A percentile compares a stretch with the other conserved stretches of the same genome.
Conservation (phyloP, 2,329 filamentous ascomycete genomes). For the Tolypocladium tropicale region DNA sequence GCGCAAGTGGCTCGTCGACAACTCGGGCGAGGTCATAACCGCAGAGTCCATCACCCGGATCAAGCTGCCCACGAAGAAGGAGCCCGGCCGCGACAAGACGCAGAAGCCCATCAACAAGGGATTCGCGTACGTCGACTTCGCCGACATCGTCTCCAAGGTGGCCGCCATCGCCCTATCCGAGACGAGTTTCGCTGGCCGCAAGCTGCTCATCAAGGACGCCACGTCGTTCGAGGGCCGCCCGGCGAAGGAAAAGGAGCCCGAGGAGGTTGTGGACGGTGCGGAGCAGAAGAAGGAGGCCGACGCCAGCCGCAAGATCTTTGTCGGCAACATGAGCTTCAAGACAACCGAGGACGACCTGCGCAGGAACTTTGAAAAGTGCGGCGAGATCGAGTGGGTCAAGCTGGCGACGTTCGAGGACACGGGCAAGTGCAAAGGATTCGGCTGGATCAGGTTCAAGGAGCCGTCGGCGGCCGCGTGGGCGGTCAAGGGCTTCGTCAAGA, state of each 20-base stretch:
- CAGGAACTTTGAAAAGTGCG: conserved; percentile 77
- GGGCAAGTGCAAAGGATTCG: conserved; percentile 96
- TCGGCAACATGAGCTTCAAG: conserved; percentile 81
- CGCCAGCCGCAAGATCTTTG: conserved; percentile 74
- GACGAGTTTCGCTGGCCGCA: conserved; percentile 63
- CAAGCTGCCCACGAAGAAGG: conserved; percentile 61
- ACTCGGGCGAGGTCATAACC: conserved; percentile 54
- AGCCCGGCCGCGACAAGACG: conserved; percentile 23
- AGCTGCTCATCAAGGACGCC: conserved; percentile 85
- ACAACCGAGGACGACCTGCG: conserved; percentile 71
- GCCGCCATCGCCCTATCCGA: conserved; percentile 84
- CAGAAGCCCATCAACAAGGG: conserved; percentile 60
- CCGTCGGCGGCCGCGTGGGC: conserved; percentile 57
- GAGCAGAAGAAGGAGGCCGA: conserved; percentile 35
- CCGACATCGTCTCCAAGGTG: conserved; percentile 56
- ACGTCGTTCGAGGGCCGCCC: conserved; percentile 88
- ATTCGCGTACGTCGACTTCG: conserved; percentile 93
- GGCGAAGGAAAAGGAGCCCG: conserved; percentile 43
- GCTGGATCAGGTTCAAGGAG: conserved; percentile 85
- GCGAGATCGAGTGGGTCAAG: conserved; percentile 71
- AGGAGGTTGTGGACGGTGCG: conserved; percentile 17
- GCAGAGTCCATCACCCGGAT: conserved; percentile 71
- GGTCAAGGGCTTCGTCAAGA: conserved; percentile 70
- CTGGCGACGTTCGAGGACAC: conserved; percentile 93
- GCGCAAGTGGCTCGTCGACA: conserved; percentile 67